A percentile compares a stretch with the other conserved stretches of the same genome.
phyloP scores from a whole-genome alignment of 2,329 filamentous ascomycete species.

The Verticillium longisporum region DNA sequence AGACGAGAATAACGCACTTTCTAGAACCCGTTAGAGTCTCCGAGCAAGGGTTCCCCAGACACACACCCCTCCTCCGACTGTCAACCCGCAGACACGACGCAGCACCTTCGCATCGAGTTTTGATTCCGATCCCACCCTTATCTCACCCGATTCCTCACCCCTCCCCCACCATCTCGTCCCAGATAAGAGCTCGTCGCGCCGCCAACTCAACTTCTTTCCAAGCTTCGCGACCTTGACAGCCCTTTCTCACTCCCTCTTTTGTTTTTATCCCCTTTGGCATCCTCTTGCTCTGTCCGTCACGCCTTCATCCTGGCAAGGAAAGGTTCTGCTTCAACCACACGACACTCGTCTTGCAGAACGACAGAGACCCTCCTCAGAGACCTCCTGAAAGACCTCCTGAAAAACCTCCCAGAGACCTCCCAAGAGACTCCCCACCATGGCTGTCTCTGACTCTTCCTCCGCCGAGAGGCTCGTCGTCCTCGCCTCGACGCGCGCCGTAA shows the following conservation, averaged over 20 bases:
- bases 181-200: not conserved
- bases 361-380: not conserved
- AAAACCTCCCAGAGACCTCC: not conserved
- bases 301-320: not conserved
- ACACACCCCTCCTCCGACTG: not conserved
- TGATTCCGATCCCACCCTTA: not conserved
- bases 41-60: not conserved
- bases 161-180: not conserved
- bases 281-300: not conserved
- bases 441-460: constrained; percentile 15
- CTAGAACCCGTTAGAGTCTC: not conserved
- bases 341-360: not conserved
- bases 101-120: not conserved
- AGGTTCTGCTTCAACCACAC: not conserved
- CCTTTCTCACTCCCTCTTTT: not conserved
- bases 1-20: not conserved
- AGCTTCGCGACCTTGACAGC: not conserved
- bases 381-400: too few species aligned
- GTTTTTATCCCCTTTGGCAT: not conserved
- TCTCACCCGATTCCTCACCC: not conserved
- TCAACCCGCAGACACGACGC: not conserved
- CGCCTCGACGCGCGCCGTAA: constrained; percentile 74
- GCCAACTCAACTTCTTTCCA: not conserved
- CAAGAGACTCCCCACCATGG: constrained; percentile 18
- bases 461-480: constrained; percentile 58